These are phyloP conservation scores for Ascoidea tarda DNA, from an alignment of 805 yeast genomes.

Conservation along the genomic window DNA sequence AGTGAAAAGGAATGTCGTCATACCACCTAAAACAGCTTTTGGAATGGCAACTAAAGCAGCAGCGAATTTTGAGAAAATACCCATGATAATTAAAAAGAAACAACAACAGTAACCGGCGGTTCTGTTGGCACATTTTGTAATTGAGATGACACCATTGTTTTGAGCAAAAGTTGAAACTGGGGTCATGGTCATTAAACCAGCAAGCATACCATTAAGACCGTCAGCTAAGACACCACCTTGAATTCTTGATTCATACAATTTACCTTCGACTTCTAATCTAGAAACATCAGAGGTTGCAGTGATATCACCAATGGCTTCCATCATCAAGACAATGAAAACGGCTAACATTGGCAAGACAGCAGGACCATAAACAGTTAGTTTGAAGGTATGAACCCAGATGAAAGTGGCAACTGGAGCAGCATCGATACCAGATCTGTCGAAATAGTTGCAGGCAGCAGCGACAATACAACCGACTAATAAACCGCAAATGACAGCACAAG, in stretches of 20 bases:
- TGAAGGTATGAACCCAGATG: conserved; percentile 80
- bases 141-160: conserved; percentile 86
- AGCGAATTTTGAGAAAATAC: conserved; percentile 74
- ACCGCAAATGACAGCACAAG: conserved; percentile 85
- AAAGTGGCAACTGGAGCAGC: conserved; percentile 75
- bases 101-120: conserved; percentile 70
- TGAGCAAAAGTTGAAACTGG: conserved; percentile 91
- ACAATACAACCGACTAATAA: conserved; percentile 80
- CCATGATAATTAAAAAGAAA: conserved; percentile 73
- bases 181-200: conserved; percentile 72
- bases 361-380: conserved; percentile 66
- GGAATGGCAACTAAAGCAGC: conserved; percentile 85
- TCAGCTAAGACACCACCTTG: conserved; percentile 92
- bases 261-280: conserved; percentile 72
- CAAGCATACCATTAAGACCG: conserved; percentile 65
- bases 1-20: conserved; percentile 66
- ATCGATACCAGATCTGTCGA: conserved; percentile 39
- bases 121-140: conserved; percentile 85
- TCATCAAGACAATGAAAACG: conserved; percentile 66
- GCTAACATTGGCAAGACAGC: conserved; percentile 78
- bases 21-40: conserved; percentile 71
- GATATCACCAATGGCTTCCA: conserved; percentile 92
- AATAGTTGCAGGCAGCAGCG: conserved; percentile 84
- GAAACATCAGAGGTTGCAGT: conserved; percentile 92
- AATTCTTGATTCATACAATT: conserved; percentile 64